These are phyloP conservation scores for Quercus robur DNA, from an alignment of 306 rosid genomes.

Conservation along the genomic window DNA sequence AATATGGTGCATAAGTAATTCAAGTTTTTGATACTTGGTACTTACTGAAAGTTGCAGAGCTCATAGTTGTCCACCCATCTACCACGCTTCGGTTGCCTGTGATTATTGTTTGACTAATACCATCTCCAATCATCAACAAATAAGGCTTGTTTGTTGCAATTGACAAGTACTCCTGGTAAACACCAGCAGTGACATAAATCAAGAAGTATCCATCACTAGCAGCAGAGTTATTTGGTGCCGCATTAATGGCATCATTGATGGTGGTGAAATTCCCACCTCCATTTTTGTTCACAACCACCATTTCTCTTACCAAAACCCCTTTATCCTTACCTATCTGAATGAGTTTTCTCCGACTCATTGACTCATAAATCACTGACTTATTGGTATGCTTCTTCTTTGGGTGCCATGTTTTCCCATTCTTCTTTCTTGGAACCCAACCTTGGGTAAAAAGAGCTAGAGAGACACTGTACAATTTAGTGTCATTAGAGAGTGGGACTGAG, in stretches of 20 bases:
- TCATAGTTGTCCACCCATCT: constrained; percentile 35
- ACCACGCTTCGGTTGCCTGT: constrained; percentile 35
- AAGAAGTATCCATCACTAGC: constrained; percentile 18
- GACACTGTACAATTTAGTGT: constrained; percentile 20
- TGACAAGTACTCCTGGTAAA: constrained; percentile 31
- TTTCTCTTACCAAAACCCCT: constrained; percentile 20
- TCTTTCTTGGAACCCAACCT: constrained; percentile 38
- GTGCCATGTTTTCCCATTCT: not conserved
- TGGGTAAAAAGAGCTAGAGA: constrained; percentile 5
- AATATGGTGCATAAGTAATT: too few species aligned
- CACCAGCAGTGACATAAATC: constrained; percentile 27
- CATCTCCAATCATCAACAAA: constrained; percentile 44
- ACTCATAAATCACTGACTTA: constrained; percentile 7
- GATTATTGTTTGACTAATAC: constrained; percentile 37
- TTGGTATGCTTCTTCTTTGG: not conserved
- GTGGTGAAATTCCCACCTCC: constrained; percentile 30
- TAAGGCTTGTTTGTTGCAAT: constrained; percentile 29
- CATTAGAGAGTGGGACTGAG: constrained; percentile 1
- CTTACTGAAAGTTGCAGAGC: constrained; percentile 36
- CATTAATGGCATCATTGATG: constrained; percentile 26
- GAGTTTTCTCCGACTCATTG: constrained; percentile 20
- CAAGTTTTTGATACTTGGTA: not conserved
- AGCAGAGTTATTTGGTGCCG: constrained; percentile 36
- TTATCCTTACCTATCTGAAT: constrained; percentile 11
- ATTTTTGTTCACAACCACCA: constrained; percentile 35